phyloP scores from a whole-genome alignment of 2,329 filamentous ascomycete species.

The Trichoderma cornu-damae region DNA sequence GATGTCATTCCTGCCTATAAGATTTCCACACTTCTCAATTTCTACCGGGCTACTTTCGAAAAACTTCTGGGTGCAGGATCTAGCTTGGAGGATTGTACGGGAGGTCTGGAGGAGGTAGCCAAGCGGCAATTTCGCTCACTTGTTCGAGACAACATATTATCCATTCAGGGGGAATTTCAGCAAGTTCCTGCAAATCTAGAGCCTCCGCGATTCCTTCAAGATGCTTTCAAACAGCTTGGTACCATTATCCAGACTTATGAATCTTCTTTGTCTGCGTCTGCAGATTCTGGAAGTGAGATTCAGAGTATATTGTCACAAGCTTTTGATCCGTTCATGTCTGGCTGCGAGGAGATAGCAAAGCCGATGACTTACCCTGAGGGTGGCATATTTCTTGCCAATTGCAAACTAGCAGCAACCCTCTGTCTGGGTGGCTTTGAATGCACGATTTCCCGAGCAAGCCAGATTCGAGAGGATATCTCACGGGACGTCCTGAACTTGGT shows the following conservation, averaged over 20 bases:
- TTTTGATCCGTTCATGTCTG: conserved; percentile 77
- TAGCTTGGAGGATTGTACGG: conserved; percentile 63
- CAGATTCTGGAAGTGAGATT: conserved; percentile 63
- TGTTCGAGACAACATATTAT: conserved; percentile 73
- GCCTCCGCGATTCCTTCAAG: conserved; percentile 72
- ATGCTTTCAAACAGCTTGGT: conserved; percentile 71
- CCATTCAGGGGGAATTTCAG: conserved; percentile 67
- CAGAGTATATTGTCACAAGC: conserved; percentile 69
- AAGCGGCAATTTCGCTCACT: conserved; percentile 76
- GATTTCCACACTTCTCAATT: conserved; percentile 79
- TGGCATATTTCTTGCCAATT: conserved; percentile 71
- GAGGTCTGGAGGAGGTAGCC: conserved; percentile 66
- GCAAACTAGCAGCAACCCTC: conserved; percentile 53
- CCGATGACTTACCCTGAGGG: conserved; percentile 54
- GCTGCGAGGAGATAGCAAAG: conserved; percentile 65
- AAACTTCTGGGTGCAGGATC: conserved; percentile 70
- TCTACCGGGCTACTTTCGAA: conserved; percentile 81
- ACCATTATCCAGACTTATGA: conserved; percentile 83
- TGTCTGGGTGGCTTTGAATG: conserved; percentile 60
- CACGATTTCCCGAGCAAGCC: conserved; percentile 48
- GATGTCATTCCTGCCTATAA: conserved; percentile 86
- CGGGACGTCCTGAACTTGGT: conserved; percentile 54
- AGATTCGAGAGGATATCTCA: conserved; percentile 54
- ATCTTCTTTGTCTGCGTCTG: conserved; percentile 61
- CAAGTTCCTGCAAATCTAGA: conserved; percentile 66